These are phyloP conservation scores for Lyophyllum semitale DNA, from an alignment of 768 basidiomycete genomes.

Conservation along the genomic window DNA sequence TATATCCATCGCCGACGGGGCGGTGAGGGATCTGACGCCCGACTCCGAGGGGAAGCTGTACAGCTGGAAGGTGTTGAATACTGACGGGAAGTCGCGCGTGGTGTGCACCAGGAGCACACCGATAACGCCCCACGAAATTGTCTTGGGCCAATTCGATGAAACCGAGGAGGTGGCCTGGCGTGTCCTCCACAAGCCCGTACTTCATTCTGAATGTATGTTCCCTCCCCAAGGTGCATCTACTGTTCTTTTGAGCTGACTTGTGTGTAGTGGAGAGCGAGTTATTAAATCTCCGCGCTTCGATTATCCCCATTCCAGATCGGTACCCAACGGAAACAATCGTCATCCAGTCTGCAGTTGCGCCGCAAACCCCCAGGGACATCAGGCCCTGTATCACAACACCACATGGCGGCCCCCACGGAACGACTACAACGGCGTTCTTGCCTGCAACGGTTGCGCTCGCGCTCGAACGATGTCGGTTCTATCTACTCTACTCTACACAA, in stretches of 20 bases:
- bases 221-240: not conserved
- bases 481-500: not conserved
- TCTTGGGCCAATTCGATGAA: slow-evolving; percentile 43
- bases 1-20: slow-evolving; percentile 42
- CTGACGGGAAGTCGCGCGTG: slow-evolving; percentile 42
- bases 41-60: slow-evolving; percentile 31
- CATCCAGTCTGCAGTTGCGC: slow-evolving; percentile 31
- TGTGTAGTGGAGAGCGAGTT: slow-evolving; percentile 45
- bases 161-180: slow-evolving; percentile 30
- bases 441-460: slow-evolving; percentile 45
- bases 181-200: slow-evolving; percentile 42
- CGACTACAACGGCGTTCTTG: slow-evolving; percentile 48
- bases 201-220: slow-evolving; percentile 43
- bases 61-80: slow-evolving; percentile 58
- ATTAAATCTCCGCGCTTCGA: slow-evolving; percentile 36
- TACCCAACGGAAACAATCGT: slow-evolving; percentile 58
- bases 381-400: slow-evolving; percentile 52
- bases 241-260: not conserved
- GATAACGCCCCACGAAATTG: slow-evolving; percentile 45
- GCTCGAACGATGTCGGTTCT: slow-evolving; percentile 60
- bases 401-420: slow-evolving; percentile 68
- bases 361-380: slow-evolving; percentile 12
- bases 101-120: slow-evolving; percentile 54
- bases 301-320: slow-evolving; percentile 53
- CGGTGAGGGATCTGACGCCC: slow-evolving; percentile 45